A percentile compares a stretch with the other conserved stretches of the same genome.
Conservation (phyloP, 441 rosid genomes). For the Gossypium armourianum region DNA sequence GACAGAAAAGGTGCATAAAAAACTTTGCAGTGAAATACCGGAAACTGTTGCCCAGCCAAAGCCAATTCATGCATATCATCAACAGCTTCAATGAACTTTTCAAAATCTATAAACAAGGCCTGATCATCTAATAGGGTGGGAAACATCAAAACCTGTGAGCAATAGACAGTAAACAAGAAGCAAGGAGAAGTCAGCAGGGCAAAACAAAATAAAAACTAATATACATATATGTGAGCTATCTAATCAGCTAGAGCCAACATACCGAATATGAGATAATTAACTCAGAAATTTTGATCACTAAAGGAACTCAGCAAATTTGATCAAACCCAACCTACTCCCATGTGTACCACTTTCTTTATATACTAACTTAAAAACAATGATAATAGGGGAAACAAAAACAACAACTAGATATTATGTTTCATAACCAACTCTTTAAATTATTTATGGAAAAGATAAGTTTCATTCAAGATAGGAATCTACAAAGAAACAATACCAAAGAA, state of each 20-base stretch:
- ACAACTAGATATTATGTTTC: background rate
- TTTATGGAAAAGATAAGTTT: background rate
- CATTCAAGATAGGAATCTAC: background rate
- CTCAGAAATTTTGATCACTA: background rate
- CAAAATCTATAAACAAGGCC: conserved; percentile 69
- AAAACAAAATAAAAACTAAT: background rate
- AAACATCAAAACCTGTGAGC: conserved; percentile 79
- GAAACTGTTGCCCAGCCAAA: conserved; percentile 81
- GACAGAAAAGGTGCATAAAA: conserved; percentile 16
- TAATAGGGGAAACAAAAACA: background rate
- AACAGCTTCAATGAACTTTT: conserved; percentile 71
- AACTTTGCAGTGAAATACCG: conserved; percentile 41
- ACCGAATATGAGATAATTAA: background rate
- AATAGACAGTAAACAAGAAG: conserved; percentile 9
- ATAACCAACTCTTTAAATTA: conserved; percentile 1
- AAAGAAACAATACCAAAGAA: conserved; percentile 1
- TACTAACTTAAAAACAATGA: background rate
- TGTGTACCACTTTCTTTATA: background rate
- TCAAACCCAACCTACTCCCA: background rate
- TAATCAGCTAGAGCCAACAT: background rate
- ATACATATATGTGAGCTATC: background rate
- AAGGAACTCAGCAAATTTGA: conserved; percentile 1
- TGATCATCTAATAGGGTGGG: conserved; percentile 77
- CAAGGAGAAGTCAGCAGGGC: conserved; percentile 5
- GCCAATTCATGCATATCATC: conserved; percentile 90